These are phyloP conservation scores for Blepharisma stoltei DNA, from an alignment of 73 alveolate species.

Conservation along the genomic window DNA sequence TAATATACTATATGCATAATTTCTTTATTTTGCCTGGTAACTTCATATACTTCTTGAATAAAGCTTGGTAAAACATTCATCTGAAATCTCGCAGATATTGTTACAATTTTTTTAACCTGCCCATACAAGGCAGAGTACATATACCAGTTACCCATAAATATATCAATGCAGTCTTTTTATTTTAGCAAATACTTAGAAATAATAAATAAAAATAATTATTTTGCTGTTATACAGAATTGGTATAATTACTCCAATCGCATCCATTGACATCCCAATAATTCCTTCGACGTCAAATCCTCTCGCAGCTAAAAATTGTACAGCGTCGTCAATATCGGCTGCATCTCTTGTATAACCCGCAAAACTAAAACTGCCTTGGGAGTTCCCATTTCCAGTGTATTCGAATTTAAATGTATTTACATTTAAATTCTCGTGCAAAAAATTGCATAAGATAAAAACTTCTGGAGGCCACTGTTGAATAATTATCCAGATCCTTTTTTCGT, in stretches of 20 bases:
- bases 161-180: too few relatives aligned
- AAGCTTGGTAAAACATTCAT: background rate
- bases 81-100: background rate
- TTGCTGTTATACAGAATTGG: too few relatives aligned
- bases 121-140: background rate
- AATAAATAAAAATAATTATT: too few relatives aligned
- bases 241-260: background rate
- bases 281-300: background rate
- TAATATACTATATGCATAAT: too few relatives aligned
- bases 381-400: constrained; percentile 2
- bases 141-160: too few relatives aligned
- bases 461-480: too few relatives aligned
- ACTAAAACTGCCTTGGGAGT: background rate
- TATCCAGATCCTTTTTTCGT: too few relatives aligned
- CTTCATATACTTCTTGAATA: background rate
- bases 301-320: background rate
- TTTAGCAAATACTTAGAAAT: too few relatives aligned
- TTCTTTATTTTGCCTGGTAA: background rate
- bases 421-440: background rate
- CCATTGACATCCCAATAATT: background rate
- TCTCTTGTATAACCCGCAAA: background rate
- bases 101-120: background rate
- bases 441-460: too few relatives aligned
- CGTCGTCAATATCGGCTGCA: background rate
- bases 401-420: background rate